A percentile compares a stretch with the other conserved stretches of the same genome.
phyloP scores from a whole-genome alignment of 805 yeast species.

The Osmozyma mogii region DNA sequence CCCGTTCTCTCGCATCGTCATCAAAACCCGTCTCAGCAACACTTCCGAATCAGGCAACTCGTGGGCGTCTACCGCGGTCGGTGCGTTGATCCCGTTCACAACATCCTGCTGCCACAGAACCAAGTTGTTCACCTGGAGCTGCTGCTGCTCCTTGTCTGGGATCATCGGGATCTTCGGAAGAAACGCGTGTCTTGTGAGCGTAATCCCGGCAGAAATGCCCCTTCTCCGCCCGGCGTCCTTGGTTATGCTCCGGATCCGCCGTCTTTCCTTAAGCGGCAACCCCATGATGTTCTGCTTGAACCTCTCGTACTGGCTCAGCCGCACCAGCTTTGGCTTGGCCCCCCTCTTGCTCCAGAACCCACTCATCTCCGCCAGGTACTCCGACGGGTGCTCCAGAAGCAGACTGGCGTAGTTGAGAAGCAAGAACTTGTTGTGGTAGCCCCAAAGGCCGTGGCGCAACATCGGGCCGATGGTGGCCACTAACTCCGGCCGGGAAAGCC shows the following conservation, averaged over 20 bases:
- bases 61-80: constrained; percentile 66
- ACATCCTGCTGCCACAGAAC: constrained; percentile 91
- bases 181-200: constrained; percentile 63
- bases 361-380: constrained; percentile 36
- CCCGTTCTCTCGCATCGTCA: constrained; percentile 86
- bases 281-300: constrained; percentile 83
- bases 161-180: constrained; percentile 82
- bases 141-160: constrained; percentile 40
- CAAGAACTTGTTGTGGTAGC: constrained; percentile 76
- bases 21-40: constrained; percentile 61
- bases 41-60: constrained; percentile 77
- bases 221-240: constrained; percentile 76
- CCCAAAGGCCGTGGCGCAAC: constrained; percentile 38
- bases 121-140: constrained; percentile 41
- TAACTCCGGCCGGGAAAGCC: constrained; percentile 69
- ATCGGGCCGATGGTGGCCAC: constrained; percentile 50
- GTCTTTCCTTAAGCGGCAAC: constrained; percentile 74
- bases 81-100: constrained; percentile 74
- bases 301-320: constrained; percentile 67
- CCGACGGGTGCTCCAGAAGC: constrained; percentile 64
- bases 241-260: constrained; percentile 75
- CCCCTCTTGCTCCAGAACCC: constrained; percentile 42
- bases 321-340: constrained; percentile 40
- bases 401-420: constrained; percentile 81
- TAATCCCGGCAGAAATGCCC: constrained; percentile 59